Evolutionary conservation across 768 basidiomycete genomes (phyloP), one percentile per base, ranked within the genome.

Genomic region (Suillus americanus): DNA sequence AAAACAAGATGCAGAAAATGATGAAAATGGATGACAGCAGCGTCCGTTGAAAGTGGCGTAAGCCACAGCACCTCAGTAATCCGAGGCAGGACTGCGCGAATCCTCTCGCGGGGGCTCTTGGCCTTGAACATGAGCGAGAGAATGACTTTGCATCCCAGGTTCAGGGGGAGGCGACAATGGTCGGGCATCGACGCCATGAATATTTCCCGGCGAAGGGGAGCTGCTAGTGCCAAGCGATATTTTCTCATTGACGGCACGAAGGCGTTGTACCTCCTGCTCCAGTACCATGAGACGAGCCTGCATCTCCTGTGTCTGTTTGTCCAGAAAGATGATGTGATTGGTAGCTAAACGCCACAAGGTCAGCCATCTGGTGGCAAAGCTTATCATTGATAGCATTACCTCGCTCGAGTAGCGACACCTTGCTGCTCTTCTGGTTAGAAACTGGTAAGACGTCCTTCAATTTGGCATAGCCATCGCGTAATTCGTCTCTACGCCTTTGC

Each of bases 391-490:
- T 45, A 61, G 60, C 23, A 84, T 65, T 71, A 94, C 93, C 92
- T 85, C 94, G 84, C 78, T 95, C 94, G 63, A 96, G 81, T 64
- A 95, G 79, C 30, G 91, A 92, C 20, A 94, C 91, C 74, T 96
- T 96, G 80, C 91, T 94, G 75, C 90, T 89, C 80, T 95, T 93
- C 82, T 94, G 92, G 77, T 93, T 94, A 14, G 90, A 91, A 61
- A 89, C 84, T 3, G 94, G 94, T 8, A 96, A 81, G 30, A 91
- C 90, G 66, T 94, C 92, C 78, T 93, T 94, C 76, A 96, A 81
- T 72, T 90, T 89, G 41, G 90, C 89, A 77, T 95, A 96, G 33
- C 92, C 94, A 72, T 96, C 94, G 66, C 94, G 85, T 66, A 95
- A 83, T 77, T 95, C 94, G 76, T 95, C 93, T 68, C 94, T 84